Base-by-base conservation (phyloP, 345 rosid species). In the Nephelium lappaceum region DNA sequence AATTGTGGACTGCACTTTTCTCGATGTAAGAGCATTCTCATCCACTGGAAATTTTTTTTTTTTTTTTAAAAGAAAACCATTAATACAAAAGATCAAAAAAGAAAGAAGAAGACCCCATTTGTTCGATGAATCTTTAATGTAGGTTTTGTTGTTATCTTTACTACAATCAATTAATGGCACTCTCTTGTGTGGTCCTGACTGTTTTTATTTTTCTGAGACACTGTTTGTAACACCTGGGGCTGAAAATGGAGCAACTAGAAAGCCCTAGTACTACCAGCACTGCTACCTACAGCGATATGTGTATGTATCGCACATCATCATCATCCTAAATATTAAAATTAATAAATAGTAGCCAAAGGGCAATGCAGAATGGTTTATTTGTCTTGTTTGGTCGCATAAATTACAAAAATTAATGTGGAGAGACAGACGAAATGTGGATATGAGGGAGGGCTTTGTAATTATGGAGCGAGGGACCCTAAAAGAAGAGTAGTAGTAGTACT, bases 371-470 rank as follows among this genome's bases (percentile, higher is more conserved):
- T 83, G 78, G 71, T 79, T 85, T 79, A 19, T 88, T 83, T 83
- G 87, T 86, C 89, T 67, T 75, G 82, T 82, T 75, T 79, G 78
- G 21, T 39, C 18, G 25, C 77, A 31, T 64, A 74, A 73, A 81
- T 79, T 83, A 55, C 77, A 68, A 77, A 55, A 77, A 71, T 82
- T 31, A 86, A 80, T 77, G 85, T 62, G 11, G 51, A 65, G 78
- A 77, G 75, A 73, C 75, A 2, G 84, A 81, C 79, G 69, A 67
- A 49, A 73, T 67, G 69, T 49, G 45, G 5, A 72, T 72, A 27
- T 19, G 36, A 25, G 5, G 41, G 36, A 24, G 24, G 41, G 47
- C n/a, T 43, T 67, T 4, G 72, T 24, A 53, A 49, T 67, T 55
- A 38, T 67, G 9, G 73, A 55, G n/a, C 2, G 47, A 21, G 73